Base-by-base conservation (phyloP, 2,329 filamentous ascomycete genomes). In the Penicillium sp. region DNA sequence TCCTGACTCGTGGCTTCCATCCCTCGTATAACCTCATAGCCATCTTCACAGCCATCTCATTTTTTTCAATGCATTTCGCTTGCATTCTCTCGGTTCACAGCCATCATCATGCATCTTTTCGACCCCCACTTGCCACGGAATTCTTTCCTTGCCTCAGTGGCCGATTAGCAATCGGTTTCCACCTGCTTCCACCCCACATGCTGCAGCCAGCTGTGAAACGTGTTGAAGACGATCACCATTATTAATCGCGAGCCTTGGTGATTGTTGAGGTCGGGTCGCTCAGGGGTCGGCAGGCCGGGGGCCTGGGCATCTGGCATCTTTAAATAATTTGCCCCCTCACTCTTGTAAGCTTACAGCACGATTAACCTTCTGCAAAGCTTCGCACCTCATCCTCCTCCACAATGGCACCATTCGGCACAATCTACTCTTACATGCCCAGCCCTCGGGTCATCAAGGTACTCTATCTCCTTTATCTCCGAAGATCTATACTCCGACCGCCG, bases 331-430 rank as follows among this genome's bases (percentile, higher is more conserved):
- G 22, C 14, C 43, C 25, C 25, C 43, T 15, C 4, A 10, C 8
- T 5, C 39, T 42, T 11, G 14, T 17, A 12, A 14, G 2, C 39
- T 42, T 11, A 22, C 39, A 12, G 22, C 28, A 6, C 12, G 11
- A 28, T 47, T 31, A 5, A 45, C 43, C 49, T 31, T 39, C 4
- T 2, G 3, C 17, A 14, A 14, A 39, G 35, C 25, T 38, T 50
- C 38, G 38, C 52, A 65, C 54, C 52, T 63, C 59, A 63, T 63
- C 4, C 5, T 41, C 50, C 50, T 58, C 54, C 55, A 66, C 49
- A 49, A 68, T 68, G 66, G 65, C 66, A 63, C 63, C 65, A 60
- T 66, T 68, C 52, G 66, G 65, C 54, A 68, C 63, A 12, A 60
- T 68, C 51, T 68, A 66, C 51, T 62, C 65, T 1, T 68, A 68